A percentile compares a stretch with the other conserved stretches of the same genome.
Evolutionary conservation across 306 rosid species (phyloP).

Genomic region (Corylus americana): DNA sequence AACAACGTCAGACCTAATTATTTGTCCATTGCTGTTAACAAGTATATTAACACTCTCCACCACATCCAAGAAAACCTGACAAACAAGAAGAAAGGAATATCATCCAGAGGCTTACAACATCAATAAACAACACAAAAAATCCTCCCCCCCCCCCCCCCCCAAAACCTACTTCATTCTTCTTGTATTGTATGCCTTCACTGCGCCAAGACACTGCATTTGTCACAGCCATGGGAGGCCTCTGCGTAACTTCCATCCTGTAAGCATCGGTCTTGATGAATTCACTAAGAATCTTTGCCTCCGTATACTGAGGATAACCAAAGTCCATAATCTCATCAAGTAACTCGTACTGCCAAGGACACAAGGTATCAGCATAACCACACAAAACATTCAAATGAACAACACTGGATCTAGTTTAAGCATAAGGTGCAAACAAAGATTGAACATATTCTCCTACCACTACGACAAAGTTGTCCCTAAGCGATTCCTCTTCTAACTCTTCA

Average conservation of each 20-base stretch:
- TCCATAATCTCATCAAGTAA: slow-evolving; percentile 98
- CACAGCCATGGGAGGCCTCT: slow-evolving; percentile 99
- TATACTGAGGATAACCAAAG: slow-evolving; percentile 96
- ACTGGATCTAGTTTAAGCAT: slow-evolving; percentile 6
- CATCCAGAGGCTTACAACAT: slow-evolving; percentile 24
- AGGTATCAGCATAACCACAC: slow-evolving; percentile 2
- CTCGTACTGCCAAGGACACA: slow-evolving; percentile 66
- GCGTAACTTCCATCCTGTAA: slow-evolving; percentile 93
- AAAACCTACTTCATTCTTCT: slow-evolving; percentile 86
- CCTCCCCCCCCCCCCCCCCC: too few relatives aligned
- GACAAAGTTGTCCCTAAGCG: slow-evolving; percentile 95
- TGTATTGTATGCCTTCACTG: slow-evolving; percentile 92
- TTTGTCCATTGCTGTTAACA: slow-evolving; percentile 98
- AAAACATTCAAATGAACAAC: neutral
- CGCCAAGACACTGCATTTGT: slow-evolving; percentile 99
- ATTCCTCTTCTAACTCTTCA: slow-evolving; percentile 95
- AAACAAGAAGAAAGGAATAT: slow-evolving; percentile 21
- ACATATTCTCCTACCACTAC: slow-evolving; percentile 72
- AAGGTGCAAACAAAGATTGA: neutral
- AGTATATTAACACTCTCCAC: slow-evolving; percentile 99
- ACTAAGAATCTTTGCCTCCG: slow-evolving; percentile 93
- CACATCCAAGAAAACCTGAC: slow-evolving; percentile 97
- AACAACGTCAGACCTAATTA: slow-evolving; percentile 95
- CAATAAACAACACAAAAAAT: slow-evolving; percentile 3
- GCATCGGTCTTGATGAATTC: slow-evolving; percentile 99